Evolutionary conservation across 2,329 filamentous ascomycete species (phyloP), one percentile per base, ranked within the genome.

Genomic region (Trichocomaceae sp.): DNA sequence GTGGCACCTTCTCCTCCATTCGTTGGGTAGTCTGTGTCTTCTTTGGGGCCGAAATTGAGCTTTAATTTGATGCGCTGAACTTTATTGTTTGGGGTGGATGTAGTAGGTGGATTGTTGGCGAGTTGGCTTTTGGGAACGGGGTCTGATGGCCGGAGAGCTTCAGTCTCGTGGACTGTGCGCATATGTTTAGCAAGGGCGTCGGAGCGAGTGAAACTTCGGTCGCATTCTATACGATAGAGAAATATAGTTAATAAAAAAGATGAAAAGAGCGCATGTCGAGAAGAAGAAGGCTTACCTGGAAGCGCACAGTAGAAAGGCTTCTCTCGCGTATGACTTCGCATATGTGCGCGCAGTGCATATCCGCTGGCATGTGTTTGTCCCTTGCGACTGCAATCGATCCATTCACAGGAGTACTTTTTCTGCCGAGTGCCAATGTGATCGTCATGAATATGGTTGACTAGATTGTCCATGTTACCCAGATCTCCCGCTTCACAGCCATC

Each of bases 391-490:
- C 93, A 99, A 61, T 92, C 92, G 57, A 82, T 83, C 93, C 93
- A 99, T 73, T 97, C 92, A 73, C 93, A 99, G n/a, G 89, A 90
- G 70, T 97, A 97, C 71, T 93, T 96, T 75, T 95, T 96, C 75
- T 93, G 88, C 53, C 91, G 83, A 58, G 85, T 89, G 67, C 93
- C 90, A 65, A 97, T 96, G 72, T 99, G 93, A 56, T 92, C 89
- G 66, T 90, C 87, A 72, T 97, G 92, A 57, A 93, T 88, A 66
- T 93, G 88, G 63, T 88, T 82, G 42, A 93, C 88, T 44, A 93
- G 73, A 60, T 77, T 83, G 71, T 93, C 88, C 88, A 92, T 92
- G 66, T 91, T 87, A 15, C 83, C 79, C 61, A 88, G 72, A 64
- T 91, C 87, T 39, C 84, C 86, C 2, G 78, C 83, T 41, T 77